Evolutionary conservation across 2,329 filamentous ascomycete species (phyloP).

Genomic region (Acephala macrosclerotiorum): DNA sequence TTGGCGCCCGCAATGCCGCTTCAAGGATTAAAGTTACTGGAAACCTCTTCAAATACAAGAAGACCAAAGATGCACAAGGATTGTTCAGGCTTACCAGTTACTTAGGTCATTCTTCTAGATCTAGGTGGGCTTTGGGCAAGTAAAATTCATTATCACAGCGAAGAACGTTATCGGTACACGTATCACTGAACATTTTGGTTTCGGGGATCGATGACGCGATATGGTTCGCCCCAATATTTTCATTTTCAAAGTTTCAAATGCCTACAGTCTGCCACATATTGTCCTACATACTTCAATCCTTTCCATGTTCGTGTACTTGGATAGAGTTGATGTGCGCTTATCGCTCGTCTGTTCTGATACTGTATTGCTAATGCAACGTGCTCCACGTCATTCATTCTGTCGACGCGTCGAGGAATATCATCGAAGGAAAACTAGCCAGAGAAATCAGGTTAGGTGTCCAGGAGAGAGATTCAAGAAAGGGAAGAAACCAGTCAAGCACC

Average conservation of each 20-base stretch:
- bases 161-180: not conserved
- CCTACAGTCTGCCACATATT: not conserved
- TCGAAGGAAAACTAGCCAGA: no score
- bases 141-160: not conserved
- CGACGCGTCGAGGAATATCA: no score
- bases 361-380: no score
- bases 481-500: no score
- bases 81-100: not conserved
- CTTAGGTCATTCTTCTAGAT: not conserved
- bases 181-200: not conserved
- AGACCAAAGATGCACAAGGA: not conserved
- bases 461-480: no score
- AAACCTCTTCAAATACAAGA: not conserved
- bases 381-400: no score
- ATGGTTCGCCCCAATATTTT: not conserved
- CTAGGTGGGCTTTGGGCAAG: not conserved
- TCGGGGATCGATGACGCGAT: not conserved
- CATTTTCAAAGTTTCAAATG: not conserved
- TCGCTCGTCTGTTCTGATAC: no score
- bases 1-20: conserved; percentile 7
- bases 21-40: not conserved
- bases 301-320: no score
- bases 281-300: no score
- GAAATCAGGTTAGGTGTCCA: no score
- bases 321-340: no score